Evolutionary conservation across 2,329 filamentous ascomycete genomes (phyloP).

Genomic region (Fusarium sp.): DNA sequence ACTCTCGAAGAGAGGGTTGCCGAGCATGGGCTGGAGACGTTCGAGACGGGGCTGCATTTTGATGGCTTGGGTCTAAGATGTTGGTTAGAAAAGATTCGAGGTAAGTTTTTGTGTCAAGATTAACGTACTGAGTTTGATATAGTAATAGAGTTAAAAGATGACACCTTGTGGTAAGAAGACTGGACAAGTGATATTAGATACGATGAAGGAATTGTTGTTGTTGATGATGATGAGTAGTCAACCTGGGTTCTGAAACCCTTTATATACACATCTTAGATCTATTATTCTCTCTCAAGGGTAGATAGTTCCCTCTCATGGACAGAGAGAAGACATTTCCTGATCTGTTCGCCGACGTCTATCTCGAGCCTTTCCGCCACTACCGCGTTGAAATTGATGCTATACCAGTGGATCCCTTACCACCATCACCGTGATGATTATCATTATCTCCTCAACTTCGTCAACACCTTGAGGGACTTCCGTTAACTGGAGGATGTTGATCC

Average conservation of each 20-base stretch:
- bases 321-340: not conserved
- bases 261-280: not conserved
- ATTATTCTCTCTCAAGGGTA: fast-evolving
- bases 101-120: fast-evolving
- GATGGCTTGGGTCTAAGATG: not conserved
- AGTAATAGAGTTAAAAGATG: not conserved
- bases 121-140: not conserved
- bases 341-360: no score
- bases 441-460: fast-evolving
- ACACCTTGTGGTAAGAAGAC: not conserved
- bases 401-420: no score
- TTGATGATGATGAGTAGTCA: not conserved
- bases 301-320: not conserved
- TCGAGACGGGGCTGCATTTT: constrained; percentile 1
- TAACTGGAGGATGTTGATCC: not conserved
- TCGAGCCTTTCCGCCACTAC: not conserved
- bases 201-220: not conserved
- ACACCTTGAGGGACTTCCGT: fast-evolving
- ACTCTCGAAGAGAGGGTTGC: not conserved
- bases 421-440: no score
- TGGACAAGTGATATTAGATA: not conserved
- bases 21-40: not conserved
- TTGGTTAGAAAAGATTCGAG: not conserved
- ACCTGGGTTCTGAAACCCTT: fast-evolving
- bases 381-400: not conserved